Evolutionary conservation across 140 eudicot genomes (phyloP), one percentile per base, ranked within the genome.

Genomic region (Bidens hawaiensis): DNA sequence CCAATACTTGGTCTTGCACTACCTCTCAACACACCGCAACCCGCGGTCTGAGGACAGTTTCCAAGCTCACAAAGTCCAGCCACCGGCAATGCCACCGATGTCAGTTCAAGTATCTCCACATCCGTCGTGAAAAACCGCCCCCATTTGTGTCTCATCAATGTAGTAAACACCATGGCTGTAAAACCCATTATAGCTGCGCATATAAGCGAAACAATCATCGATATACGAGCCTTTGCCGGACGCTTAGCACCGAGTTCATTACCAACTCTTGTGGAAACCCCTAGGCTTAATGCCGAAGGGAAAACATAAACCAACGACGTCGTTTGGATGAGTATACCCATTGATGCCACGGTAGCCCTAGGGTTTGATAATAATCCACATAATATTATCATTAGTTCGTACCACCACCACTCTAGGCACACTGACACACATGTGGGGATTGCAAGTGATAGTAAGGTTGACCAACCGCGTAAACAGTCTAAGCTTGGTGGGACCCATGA

Each of bases 401-500:
- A 83, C 89, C 89, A 83, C 89, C 89, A 83, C 89, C 89, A 83
- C 48, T 83, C 89, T 2, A 83, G 74, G 42, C 90, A 83, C 14
- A 90, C 95, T 0, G 95, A 83, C 0, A 83, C 65, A 26, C 97
- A 90, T 0, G 80, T 81, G 3, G 97, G 97, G 2, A 90, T 55
- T 0, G 97, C 89, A 0, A 90, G 70, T 3, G 79, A 66, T 0
- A 90, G 68, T 21, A 90, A 62, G 2, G 79, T 42, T 0, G 95
- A 83, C 97, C 97, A 90, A 0, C 97, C 97, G 0, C 80, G 69
- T 5, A 90, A 22, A 38, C 95, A 90, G 34, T 90, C 97, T 6
- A 54, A 27, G 66, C 88, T 81, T 4, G 86, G 97, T 5, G 82
- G 14, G 5, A 90, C 88, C 97, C 97, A 90, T 1, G 97, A 83